Conservation (phyloP, 176 grass and related monocot genomes). For the Zea luxurians region DNA sequence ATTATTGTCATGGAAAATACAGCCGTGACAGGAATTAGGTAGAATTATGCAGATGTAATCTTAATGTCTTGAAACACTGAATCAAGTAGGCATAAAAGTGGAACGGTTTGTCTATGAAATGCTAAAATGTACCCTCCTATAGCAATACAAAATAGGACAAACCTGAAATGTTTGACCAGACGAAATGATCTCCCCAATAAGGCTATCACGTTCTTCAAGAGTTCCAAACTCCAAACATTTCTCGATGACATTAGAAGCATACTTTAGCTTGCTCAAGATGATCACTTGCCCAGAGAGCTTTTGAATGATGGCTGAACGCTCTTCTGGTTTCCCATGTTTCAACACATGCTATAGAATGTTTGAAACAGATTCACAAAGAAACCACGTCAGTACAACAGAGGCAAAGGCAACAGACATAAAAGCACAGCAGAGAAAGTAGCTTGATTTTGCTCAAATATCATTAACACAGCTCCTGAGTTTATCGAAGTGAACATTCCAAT, state of each 20-base stretch:
- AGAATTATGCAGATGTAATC: neutral
- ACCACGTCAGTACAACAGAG: neutral
- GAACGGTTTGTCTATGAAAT: neutral
- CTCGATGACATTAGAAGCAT: slow-evolving; percentile 82
- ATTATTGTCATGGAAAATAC: neutral
- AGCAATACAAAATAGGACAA: slow-evolving; percentile 1
- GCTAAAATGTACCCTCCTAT: neutral
- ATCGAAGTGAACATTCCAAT: neutral
- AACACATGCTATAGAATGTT: slow-evolving; percentile 61
- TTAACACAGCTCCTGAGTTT: neutral
- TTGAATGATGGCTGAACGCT: slow-evolving; percentile 59
- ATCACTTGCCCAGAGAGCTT: slow-evolving; percentile 65
- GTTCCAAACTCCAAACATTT: slow-evolving; percentile 64
- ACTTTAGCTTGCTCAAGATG: slow-evolving; percentile 78
- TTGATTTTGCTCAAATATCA: neutral
- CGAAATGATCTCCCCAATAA: slow-evolving; percentile 73
- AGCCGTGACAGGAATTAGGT: neutral
- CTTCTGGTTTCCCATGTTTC: slow-evolving; percentile 66
- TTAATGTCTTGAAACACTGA: neutral
- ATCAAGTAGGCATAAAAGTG: neutral
- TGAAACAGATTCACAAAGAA: slow-evolving; percentile 6
- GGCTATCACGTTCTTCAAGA: slow-evolving; percentile 59
- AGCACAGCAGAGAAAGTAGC: neutral
- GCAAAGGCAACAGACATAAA: neutral
- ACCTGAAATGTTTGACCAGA: slow-evolving; percentile 60